Conservation (phyloP, 805 yeast species). For the Nakazawaea ishiwadae region DNA sequence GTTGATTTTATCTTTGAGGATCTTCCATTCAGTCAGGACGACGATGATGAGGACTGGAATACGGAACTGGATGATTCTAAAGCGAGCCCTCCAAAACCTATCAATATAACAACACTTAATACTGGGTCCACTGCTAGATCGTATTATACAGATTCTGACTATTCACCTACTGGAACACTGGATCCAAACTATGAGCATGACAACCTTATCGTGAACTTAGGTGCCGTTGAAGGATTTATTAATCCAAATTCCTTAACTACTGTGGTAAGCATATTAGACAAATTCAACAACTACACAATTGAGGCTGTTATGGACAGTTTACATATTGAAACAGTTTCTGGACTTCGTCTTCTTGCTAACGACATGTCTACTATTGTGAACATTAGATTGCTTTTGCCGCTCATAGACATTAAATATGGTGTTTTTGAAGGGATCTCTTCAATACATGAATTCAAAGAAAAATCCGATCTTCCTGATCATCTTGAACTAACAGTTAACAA, state of each 20-base stretch:
- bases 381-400: constrained; percentile 44
- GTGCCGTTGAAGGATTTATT: constrained; percentile 39
- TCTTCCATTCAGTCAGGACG: constrained; percentile 21
- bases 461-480: background rate
- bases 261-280: constrained; percentile 26
- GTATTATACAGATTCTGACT: constrained; percentile 14
- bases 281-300: constrained; percentile 35
- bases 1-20: constrained; percentile 35
- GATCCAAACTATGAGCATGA: constrained; percentile 47
- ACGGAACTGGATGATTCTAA: background rate
- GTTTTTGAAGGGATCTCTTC: constrained; percentile 17
- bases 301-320: constrained; percentile 56
- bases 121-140: too few relatives aligned
- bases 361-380: constrained; percentile 33
- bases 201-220: constrained; percentile 51
- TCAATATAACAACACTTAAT: too few relatives aligned
- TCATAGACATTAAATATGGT: constrained; percentile 34
- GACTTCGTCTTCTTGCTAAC: constrained; percentile 30
- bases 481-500: constrained; percentile 16
- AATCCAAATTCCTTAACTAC: constrained; percentile 38
- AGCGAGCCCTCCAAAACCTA: background rate
- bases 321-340: constrained; percentile 53
- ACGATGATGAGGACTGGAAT: constrained; percentile 3
- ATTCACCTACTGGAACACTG: constrained; percentile 14
- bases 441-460: background rate